Conservation (phyloP, 345 rosid genomes). For the Gossypium anomalum region DNA sequence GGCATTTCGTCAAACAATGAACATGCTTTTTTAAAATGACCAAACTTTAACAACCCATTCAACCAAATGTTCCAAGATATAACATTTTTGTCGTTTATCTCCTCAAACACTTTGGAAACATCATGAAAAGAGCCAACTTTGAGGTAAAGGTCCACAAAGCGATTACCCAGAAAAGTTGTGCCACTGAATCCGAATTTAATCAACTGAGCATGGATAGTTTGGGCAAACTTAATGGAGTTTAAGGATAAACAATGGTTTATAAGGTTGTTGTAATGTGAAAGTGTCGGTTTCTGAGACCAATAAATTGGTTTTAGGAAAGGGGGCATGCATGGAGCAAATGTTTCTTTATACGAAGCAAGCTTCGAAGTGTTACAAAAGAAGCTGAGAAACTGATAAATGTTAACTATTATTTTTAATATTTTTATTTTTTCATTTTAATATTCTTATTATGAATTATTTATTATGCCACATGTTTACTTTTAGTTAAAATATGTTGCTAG, state of each 20-base stretch:
- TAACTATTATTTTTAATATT: no score
- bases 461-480: no score
- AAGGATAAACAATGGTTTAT: slow-evolving; percentile 40
- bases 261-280: slow-evolving; percentile 35
- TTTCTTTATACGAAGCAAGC: neutral
- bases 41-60: slow-evolving; percentile 33
- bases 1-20: slow-evolving; percentile 64
- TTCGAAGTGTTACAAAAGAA: no score
- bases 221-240: slow-evolving; percentile 28
- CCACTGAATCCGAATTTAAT: slow-evolving; percentile 47
- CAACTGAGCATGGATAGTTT: slow-evolving; percentile 54
- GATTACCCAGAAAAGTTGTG: slow-evolving; percentile 60
- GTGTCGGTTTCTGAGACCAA: slow-evolving; percentile 31
- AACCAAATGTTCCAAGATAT: slow-evolving; percentile 68
- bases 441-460: no score
- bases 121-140: slow-evolving; percentile 36
- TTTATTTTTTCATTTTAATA: no score
- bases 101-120: slow-evolving; percentile 41
- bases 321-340: slow-evolving; percentile 34
- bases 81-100: slow-evolving; percentile 38
- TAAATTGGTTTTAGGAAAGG: slow-evolving; percentile 33
- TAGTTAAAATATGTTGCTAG: no score
- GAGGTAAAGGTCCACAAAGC: slow-evolving; percentile 60
- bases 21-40: slow-evolving; percentile 26
- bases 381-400: no score